These are phyloP conservation scores for Deuterostichococcus epilithicus DNA, from an alignment of 139 green algal species.

Conservation along the genomic window DNA sequence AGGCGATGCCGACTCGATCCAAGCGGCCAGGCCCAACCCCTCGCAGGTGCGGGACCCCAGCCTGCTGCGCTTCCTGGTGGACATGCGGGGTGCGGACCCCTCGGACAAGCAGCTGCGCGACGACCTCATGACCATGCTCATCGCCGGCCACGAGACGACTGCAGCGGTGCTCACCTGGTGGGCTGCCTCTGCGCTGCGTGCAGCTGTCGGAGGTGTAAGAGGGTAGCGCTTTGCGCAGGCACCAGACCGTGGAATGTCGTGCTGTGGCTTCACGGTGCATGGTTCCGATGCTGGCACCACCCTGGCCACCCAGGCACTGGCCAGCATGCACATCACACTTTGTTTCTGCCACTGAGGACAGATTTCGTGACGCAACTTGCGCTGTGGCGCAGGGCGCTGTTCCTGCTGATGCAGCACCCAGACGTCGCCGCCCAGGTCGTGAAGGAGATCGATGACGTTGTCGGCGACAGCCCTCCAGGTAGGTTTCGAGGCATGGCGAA, in stretches of 20 bases:
- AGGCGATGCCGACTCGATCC: no score
- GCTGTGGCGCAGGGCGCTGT: conserved; percentile 69
- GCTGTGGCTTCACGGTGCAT: no score
- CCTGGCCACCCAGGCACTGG: no score
- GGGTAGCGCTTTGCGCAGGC: no score
- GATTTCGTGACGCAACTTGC: not conserved
- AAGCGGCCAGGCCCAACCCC: no score
- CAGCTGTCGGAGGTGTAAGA: no score
- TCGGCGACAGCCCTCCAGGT: conserved; percentile 62
- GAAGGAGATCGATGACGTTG: conserved; percentile 70
- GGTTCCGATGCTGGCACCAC: no score
- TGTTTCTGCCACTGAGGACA: no score
- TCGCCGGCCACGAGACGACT: conserved; percentile 89
- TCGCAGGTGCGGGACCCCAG: conserved; percentile 84
- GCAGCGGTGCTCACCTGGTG: conserved; percentile 83
- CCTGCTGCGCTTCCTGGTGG: conserved; percentile 96
- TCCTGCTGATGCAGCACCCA: conserved; percentile 60
- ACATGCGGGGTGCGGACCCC: conserved; percentile 90
- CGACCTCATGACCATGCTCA: conserved; percentile 97
- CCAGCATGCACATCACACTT: no score
- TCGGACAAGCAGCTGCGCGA: conserved; percentile 90
- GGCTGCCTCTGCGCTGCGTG: not conserved
- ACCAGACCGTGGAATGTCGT: no score
- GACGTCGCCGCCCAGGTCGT: conserved; percentile 56
- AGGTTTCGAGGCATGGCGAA: not conserved